These are phyloP conservation scores for Magnusiomyces tetraspermus DNA, from an alignment of 1,139 yeast genomes.

Conservation along the genomic window DNA sequence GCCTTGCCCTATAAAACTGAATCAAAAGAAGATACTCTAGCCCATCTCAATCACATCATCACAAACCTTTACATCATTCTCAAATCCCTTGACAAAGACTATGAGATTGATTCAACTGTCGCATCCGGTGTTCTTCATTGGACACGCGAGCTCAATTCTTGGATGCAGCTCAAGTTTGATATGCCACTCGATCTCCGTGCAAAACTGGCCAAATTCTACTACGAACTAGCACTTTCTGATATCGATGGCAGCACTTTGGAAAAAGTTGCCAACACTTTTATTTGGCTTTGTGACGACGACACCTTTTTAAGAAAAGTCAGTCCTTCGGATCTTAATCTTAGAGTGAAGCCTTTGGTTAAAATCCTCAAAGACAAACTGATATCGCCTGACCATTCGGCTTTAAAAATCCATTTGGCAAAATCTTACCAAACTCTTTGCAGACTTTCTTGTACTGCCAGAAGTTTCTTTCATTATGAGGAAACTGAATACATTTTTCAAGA, in stretches of 20 bases:
- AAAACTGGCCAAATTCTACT: constrained; percentile 60
- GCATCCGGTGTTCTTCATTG: constrained; percentile 71
- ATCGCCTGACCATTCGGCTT: constrained; percentile 12
- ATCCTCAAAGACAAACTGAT: constrained; percentile 8
- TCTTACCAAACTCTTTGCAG: constrained; percentile 39
- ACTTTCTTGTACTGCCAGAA: constrained; percentile 42
- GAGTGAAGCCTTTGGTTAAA: constrained; percentile 9
- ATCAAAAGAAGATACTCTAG: constrained; percentile 56
- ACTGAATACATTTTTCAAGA: constrained; percentile 36
- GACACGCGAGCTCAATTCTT: constrained; percentile 78
- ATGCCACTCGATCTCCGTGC: constrained; percentile 62
- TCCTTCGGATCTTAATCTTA: constrained; percentile 15
- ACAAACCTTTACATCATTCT: constrained; percentile 73
- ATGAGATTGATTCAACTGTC: constrained; percentile 63
- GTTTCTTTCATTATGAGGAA: constrained; percentile 34
- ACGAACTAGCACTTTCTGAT: constrained; percentile 60
- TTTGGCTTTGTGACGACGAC: constrained; percentile 36
- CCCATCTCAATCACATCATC: constrained; percentile 68
- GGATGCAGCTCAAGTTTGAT: constrained; percentile 73
- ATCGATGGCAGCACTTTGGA: constrained; percentile 61
- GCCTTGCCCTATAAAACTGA: constrained; percentile 73
- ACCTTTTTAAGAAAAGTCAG: constrained; percentile 20
- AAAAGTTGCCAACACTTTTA: constrained; percentile 58
- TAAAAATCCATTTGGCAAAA: constrained; percentile 23
- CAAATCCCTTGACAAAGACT: constrained; percentile 66